Evolutionary conservation across 2,329 filamentous ascomycete genomes (phyloP), one percentile per base, ranked within the genome.

Genomic region (Bipolaris cookei): DNA sequence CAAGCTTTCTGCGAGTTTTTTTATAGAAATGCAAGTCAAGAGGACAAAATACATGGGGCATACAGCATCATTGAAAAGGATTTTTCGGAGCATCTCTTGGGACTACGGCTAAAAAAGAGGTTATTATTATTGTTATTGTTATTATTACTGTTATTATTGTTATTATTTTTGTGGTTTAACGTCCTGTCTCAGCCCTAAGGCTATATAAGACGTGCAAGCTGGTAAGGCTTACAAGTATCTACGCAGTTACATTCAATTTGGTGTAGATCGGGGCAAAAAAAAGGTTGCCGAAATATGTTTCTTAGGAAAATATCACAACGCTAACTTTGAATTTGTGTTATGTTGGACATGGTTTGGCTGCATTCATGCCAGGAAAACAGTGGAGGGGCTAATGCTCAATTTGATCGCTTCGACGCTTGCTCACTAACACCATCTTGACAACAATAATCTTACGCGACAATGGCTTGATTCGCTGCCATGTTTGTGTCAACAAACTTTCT

Each of bases 351-450:
- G 7, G 1, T 41, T 20, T 4, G 14, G 20, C 18, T 21, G 37
- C 14, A 16, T 13, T 28, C 14, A 20, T 6, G 5, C 0, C 13
- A 35, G 2, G n/a, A 4, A 18, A 14, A 23, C 42, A 25, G 51
- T 41, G 37, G 38, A 44, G 6, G 23, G 30, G 10, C 46, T 25
- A 38, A 53, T 37, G 43, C 35, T 49, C 35, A 43, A 43, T 57
- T 58, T 60, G 56, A 51, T 54, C 57, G 57, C 54, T 54, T 53
- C 28, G 42, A 23, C 13, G 28, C 42, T 37, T 30, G 30, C 25
- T 46, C 47, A 48, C 42, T 18, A 49, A 54, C 37, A 6, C 44
- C 35, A 28, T 41, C 43, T 38, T 41, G n/a, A 28, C 42, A 28
- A 4, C 23, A 25, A 21, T 14, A 23, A 21, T 30, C 34, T 32